Evolutionary conservation across 108 stramenopile species (phyloP), one percentile per base, ranked within the genome.

Genomic region (Skeletonema marinoi): DNA sequence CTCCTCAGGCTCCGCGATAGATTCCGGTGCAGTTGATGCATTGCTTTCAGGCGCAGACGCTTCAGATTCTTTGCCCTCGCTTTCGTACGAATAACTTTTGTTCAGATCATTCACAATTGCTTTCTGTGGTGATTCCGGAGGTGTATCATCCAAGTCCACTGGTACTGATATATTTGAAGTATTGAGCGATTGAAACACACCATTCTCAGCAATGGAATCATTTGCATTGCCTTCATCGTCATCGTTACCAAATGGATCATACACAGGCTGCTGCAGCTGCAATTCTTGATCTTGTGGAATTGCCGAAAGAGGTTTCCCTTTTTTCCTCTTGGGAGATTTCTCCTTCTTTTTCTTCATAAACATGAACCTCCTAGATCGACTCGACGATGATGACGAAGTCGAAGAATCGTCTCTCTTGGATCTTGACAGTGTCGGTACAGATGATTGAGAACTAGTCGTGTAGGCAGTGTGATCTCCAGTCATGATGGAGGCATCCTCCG

Each of bases 181-280:
- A 25, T 56, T 25, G 54, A 25, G 54, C 29, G 54, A 25, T 56
- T 29, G 54, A 11, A 29, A 56, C 4, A 29, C 54, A 25, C 54
- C 63, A 13, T 12, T 17, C 8, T 64, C 63, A 29, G 31, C 36
- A n/a, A 29, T 7, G 1, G 63, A 14, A 6, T 13, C 8, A 38
- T 17, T 32, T 38, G 35, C 19, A 35, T 35, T 39, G 14, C 10
- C 25, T 10, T 62, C 44, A 60, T 77, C 65, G 3, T 75, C 75
- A 17, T 82, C 75, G 21, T 70, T 48, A 30, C 81, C 42, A 60
- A 82, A 83, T 33, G 82, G 82, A 73, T 83, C 82, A 65, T 76
- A 83, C 17, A 77, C 71, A 17, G 76, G 68, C 31, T 76, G 69
- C 11, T 16, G 50, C 6, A 46, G 58, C 29, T 50, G 60, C 16